Base-by-base conservation (phyloP, 75 land plant genomes). In the Gnetum montanum region DNA sequence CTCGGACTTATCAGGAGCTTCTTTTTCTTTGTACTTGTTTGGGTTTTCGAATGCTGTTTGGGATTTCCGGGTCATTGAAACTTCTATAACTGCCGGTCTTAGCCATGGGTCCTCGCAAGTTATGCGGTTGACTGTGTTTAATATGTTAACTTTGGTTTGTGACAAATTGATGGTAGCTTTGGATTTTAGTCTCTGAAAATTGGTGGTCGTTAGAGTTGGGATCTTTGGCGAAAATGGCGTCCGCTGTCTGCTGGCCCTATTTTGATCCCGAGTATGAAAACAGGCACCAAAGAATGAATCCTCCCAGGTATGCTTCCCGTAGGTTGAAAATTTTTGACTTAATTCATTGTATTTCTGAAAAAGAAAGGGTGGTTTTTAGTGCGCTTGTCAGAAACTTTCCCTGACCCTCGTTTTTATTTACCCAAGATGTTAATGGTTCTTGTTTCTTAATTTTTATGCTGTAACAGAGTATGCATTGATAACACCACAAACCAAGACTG, bases 251-350 rank as follows among this genome's bases (percentile, higher is more conserved):
- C 27, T 72, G 84, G 86, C 83, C 91, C 34, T 90, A 90, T 62
- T 90, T 90, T 49, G 96, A 90, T 69, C 87, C 87, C 4, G 96
- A 90, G 43, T 90, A 90, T 59, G 95, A 90, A 43, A 81, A 71
- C 22, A 29, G 79, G 25, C 79, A 73, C 67, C 51, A 64, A 37
- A 50, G 82, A 36, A 77, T 82, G 3, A 74, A 90, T 62, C 96
- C 96, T 18, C 96, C 96, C 16, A 78, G 82, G 94, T 82, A 38
- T 54, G 15, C n/a, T 13, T 40, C n/a, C 28, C 6, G 8, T 2
- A 12, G 55, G 36, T 30, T 33, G 19, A 11, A 4, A 26, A n/a
- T n/a, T 6, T 7, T 33, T 30, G 16, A 20, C 4, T 46, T 46
- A 15, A 1, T 46, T 4, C 8, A 20, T 46, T 46, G 18, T 46